Conservation (phyloP, 306 rosid genomes). For the Senna siamea region DNA sequence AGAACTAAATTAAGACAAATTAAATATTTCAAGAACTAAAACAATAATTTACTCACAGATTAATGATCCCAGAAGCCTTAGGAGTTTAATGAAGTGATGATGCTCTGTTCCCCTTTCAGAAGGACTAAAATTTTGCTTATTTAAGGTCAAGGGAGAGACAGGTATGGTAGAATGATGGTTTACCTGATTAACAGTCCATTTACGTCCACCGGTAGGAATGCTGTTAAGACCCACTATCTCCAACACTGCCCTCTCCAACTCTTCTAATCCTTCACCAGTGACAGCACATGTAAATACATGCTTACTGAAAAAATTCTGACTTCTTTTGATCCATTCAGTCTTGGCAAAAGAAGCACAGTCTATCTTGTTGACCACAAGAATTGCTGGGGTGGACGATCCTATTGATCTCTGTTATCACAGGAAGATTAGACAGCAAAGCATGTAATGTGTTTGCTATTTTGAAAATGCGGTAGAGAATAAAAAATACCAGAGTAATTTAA, state of each 20-base stretch:
- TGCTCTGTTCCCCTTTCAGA: slow-evolving; percentile 18
- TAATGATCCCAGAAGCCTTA: slow-evolving; percentile 6
- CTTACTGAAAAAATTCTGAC: slow-evolving; percentile 53
- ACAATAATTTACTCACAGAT: too few relatives aligned
- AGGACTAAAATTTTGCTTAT: neutral
- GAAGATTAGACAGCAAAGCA: slow-evolving; percentile 32
- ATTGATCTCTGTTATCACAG: slow-evolving; percentile 55
- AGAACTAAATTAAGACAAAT: too few relatives aligned
- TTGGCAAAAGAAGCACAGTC: slow-evolving; percentile 60
- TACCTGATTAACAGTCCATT: slow-evolving; percentile 96
- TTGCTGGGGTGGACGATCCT: slow-evolving; percentile 74
- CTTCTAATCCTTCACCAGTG: slow-evolving; percentile 86
- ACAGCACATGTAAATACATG: slow-evolving; percentile 84
- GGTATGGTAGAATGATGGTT: slow-evolving; percentile 1
- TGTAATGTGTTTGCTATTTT: slow-evolving; percentile 21
- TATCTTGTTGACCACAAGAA: slow-evolving; percentile 89
- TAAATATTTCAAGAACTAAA: too few relatives aligned
- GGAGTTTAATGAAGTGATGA: neutral
- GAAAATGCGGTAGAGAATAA: slow-evolving; percentile 29
- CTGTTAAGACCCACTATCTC: slow-evolving; percentile 79
- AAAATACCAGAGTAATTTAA: neutral
- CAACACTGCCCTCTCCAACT: slow-evolving; percentile 73
- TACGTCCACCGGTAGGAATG: slow-evolving; percentile 71
- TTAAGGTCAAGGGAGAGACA: neutral
- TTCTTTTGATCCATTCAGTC: slow-evolving; percentile 47